These are phyloP conservation scores for Euptelea pleiosperma DNA, from an alignment of 164 flowering plant genomes.

Conservation along the genomic window DNA sequence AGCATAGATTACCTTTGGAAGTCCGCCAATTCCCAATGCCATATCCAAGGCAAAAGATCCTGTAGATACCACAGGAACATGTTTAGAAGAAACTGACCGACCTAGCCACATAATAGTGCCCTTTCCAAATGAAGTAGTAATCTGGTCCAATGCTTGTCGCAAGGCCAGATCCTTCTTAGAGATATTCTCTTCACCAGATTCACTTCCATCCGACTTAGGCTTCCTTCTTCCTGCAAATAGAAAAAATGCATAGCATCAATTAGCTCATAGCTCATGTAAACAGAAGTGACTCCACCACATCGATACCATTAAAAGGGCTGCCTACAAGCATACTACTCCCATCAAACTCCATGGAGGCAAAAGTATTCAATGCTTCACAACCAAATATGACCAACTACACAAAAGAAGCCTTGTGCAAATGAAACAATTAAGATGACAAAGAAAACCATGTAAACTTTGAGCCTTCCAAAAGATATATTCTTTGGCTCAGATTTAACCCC, in stretches of 20 bases:
- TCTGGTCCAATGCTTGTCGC: constrained; percentile 88
- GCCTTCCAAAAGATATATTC: too few species aligned
- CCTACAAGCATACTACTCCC: not conserved
- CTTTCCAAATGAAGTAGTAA: constrained; percentile 76
- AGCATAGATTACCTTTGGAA: constrained; percentile 72
- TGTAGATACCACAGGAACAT: constrained; percentile 78
- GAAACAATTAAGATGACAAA: too few species aligned
- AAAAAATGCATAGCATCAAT: not conserved
- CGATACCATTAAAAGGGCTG: not conserved
- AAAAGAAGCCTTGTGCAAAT: too few species aligned
- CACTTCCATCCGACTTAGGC: constrained; percentile 64
- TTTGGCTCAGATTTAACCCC: too few species aligned
- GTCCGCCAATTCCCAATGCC: constrained; percentile 87
- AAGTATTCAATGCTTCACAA: too few species aligned
- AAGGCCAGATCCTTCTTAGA: constrained; percentile 82
- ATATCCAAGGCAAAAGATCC: constrained; percentile 88
- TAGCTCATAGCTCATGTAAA: not conserved
- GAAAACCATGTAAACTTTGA: too few species aligned
- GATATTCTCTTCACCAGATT: constrained; percentile 64
- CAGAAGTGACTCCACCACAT: not conserved
- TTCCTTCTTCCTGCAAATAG: constrained; percentile 51
- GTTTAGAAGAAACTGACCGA: constrained; percentile 42
- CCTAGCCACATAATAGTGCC: constrained; percentile 99
- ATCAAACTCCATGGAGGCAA: not conserved
- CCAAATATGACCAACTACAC: too few species aligned